Conservation (phyloP, 176 grass and related monocot genomes). For the Luzula sylvatica region DNA sequence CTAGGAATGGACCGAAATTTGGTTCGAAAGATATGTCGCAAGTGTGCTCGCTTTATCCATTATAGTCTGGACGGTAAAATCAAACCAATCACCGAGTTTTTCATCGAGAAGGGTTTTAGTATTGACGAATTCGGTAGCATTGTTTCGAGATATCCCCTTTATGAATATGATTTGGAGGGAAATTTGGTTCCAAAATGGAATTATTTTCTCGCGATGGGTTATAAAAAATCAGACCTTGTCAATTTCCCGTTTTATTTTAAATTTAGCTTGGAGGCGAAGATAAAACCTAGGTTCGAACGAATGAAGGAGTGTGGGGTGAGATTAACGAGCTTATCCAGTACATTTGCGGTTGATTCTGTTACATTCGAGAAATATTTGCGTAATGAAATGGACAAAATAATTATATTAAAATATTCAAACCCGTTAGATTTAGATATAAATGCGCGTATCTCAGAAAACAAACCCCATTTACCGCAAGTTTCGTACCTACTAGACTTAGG, state of each 20-base stretch:
- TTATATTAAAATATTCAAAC: constrained; percentile 39
- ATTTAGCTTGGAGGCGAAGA: constrained; percentile 52
- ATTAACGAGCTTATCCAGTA: too few relatives aligned
- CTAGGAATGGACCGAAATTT: constrained; percentile 11
- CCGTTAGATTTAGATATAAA: constrained; percentile 44
- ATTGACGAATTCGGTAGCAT: constrained; percentile 64
- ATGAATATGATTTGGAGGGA: constrained; percentile 61
- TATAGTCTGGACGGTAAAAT: constrained; percentile 10
- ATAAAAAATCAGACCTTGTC: constrained; percentile 61
- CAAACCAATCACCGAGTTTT: constrained; percentile 1
- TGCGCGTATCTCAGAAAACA: constrained; percentile 19
- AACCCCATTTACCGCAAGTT: constrained; percentile 1
- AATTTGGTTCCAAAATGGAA: constrained; percentile 83
- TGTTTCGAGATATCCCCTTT: constrained; percentile 63
- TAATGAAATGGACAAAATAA: constrained; percentile 26
- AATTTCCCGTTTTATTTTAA: constrained; percentile 95
- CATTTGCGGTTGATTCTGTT: too few relatives aligned
- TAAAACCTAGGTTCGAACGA: constrained; percentile 64
- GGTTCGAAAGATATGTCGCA: background rate
- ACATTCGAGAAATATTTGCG: background rate
- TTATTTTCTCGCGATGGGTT: constrained; percentile 71
- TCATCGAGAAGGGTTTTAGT: constrained; percentile 35
- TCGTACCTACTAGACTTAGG: constrained; percentile 11
- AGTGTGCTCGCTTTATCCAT: background rate
- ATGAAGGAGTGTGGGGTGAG: constrained; percentile 24